These are phyloP conservation scores for Plenodomus tracheiphilus DNA, from an alignment of 2,329 filamentous ascomycete species.

Conservation along the genomic window DNA sequence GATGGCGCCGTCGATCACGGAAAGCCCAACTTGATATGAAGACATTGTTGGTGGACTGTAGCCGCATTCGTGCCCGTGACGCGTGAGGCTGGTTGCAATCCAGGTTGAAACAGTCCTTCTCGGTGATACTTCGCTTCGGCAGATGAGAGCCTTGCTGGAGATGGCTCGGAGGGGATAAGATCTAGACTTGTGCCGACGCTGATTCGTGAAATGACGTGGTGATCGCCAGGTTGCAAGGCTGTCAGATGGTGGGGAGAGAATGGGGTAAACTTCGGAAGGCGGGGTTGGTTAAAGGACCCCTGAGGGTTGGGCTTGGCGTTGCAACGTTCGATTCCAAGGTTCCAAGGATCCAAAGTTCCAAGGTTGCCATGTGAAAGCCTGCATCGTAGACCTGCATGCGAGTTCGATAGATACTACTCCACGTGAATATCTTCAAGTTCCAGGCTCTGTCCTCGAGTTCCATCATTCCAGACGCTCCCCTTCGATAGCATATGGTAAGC, in stretches of 20 bases:
- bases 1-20: conserved; percentile 3
- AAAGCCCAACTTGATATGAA: neutral
- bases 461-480: no score
- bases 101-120: neutral
- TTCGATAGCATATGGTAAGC: no score
- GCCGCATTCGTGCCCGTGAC: neutral
- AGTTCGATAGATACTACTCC: no score
- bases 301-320: neutral
- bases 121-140: neutral
- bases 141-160: no score
- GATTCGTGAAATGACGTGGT: neutral
- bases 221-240: neutral
- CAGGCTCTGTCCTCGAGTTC: no score
- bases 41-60: conserved; percentile 1
- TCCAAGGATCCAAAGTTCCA: no score
- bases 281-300: neutral
- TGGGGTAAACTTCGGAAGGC: neutral
- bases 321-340: no score
- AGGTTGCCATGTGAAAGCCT: no score
- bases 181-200: neutral
- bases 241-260: neutral
- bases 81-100: neutral
- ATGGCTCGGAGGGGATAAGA: neutral
- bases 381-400: no score
- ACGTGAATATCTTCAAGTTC: no score